Evolutionary conservation across 1,139 yeast genomes (phyloP).

Genomic region (Pichia sp.): DNA sequence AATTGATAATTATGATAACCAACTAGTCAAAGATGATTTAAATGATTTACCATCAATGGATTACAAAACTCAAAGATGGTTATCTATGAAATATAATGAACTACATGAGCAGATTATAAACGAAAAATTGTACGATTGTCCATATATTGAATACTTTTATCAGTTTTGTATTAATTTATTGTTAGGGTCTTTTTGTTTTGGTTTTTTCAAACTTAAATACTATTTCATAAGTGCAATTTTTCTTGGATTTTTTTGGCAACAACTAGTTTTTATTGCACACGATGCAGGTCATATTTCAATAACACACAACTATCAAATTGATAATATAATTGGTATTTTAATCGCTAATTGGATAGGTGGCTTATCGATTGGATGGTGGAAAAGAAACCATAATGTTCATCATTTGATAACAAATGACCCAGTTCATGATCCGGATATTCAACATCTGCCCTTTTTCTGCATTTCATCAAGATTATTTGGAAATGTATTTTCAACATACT

Average conservation of each 20-base stretch:
- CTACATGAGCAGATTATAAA: conserved; percentile 52
- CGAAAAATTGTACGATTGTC: conserved; percentile 63
- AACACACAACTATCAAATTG: conserved; percentile 74
- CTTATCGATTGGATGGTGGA: conserved; percentile 91
- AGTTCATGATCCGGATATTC: conserved; percentile 89
- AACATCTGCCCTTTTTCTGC: conserved; percentile 86
- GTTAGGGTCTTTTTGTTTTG: conserved; percentile 45
- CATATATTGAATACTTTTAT: conserved; percentile 62
- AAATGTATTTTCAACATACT: conserved; percentile 70
- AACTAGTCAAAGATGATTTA: conserved; percentile 48
- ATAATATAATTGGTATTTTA: conserved; percentile 64
- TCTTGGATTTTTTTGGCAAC: conserved; percentile 85
- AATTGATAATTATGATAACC: conserved; percentile 54
- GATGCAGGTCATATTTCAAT: conserved; percentile 86
- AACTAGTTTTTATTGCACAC: conserved; percentile 78
- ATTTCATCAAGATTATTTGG: conserved; percentile 67
- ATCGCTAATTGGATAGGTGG: conserved; percentile 85
- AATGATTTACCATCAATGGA: conserved; percentile 58
- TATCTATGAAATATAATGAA: conserved; percentile 52
- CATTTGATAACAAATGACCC: conserved; percentile 87
- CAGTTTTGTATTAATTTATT: conserved; percentile 58
- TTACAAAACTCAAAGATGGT: conserved; percentile 51
- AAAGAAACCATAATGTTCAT: conserved; percentile 84
- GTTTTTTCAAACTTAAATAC: conserved; percentile 42
- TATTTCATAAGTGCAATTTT: conserved; percentile 53